Conservation (phyloP, 768 basidiomycete genomes). For the Trametes cinnabarina region DNA sequence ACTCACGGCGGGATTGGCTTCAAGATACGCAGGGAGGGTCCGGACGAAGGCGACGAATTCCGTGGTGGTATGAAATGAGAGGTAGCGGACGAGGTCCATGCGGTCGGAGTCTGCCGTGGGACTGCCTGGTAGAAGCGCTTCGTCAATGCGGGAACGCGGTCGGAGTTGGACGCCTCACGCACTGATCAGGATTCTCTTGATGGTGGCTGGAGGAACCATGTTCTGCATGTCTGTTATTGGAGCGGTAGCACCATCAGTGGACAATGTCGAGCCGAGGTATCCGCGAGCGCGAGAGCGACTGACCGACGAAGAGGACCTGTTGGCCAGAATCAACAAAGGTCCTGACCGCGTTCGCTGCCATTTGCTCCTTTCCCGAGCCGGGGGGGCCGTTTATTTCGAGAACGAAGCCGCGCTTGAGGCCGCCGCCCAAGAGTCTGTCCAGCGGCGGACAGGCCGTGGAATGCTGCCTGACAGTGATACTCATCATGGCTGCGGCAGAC, state of each 20-base stretch:
- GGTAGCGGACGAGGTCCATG: constrained; percentile 38
- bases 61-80: constrained; percentile 44
- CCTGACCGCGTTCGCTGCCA: constrained; percentile 50
- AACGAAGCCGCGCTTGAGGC: constrained; percentile 57
- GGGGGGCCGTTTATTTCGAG: constrained; percentile 78
- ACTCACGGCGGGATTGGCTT: constrained; percentile 46
- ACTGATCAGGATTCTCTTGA: constrained; percentile 30
- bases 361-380: constrained; percentile 60
- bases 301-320: constrained; percentile 67
- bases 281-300: constrained; percentile 18
- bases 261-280: neutral
- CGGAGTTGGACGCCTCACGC: constrained; percentile 5
- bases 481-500: constrained; percentile 48
- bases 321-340: constrained; percentile 47
- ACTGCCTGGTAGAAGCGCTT: constrained; percentile 15
- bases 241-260: constrained; percentile 6
- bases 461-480: constrained; percentile 30
- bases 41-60: constrained; percentile 61
- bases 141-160: constrained; percentile 2
- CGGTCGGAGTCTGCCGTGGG: constrained; percentile 14
- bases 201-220: constrained; percentile 40
- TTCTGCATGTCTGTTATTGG: constrained; percentile 45
- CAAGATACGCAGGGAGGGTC: constrained; percentile 47
- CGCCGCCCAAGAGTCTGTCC: constrained; percentile 62
- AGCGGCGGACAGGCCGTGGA: constrained; percentile 48